Percentiles rank a stretch among this genome's conserved stretches.
Conservation (phyloP, 352 stramenopile species). For the Globisporangium mamillatum region DNA sequence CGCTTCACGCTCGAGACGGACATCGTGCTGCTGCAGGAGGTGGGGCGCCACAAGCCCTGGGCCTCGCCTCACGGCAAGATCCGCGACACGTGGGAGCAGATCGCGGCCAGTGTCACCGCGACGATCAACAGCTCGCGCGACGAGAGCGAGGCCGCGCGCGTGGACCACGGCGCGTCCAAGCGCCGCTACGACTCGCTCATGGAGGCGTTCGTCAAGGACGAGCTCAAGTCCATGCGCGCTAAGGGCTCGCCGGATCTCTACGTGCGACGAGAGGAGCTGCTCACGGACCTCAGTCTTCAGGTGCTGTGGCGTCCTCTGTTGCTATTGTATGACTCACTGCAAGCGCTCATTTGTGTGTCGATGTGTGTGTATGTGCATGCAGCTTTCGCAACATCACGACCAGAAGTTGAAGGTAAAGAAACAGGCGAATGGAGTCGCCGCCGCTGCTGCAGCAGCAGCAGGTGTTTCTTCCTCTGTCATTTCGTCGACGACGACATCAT, state of each 20-base stretch:
- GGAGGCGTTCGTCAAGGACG: conserved; percentile 17
- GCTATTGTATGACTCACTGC: not conserved
- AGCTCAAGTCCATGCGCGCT: conserved; percentile 20
- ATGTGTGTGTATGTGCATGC: not conserved
- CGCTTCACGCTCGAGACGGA: conserved; percentile 18
- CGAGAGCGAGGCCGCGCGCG: conserved; percentile 14
- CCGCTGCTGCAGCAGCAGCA: not conserved
- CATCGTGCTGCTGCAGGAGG: conserved; percentile 17
- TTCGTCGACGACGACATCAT: not conserved
- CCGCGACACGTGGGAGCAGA: conserved; percentile 19
- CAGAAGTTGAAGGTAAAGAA: conserved; percentile 17
- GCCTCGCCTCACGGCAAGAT: conserved; percentile 17
- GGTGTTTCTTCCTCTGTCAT: not conserved
- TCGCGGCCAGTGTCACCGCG: conserved; percentile 9
- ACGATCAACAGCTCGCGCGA: conserved; percentile 15
- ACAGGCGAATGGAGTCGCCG: not conserved
- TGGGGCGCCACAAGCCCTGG: conserved; percentile 10
- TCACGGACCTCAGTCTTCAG: conserved; percentile 17
- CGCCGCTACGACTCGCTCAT: conserved; percentile 18
- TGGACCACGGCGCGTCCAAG: conserved; percentile 18
- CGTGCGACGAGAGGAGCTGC: conserved; percentile 15
- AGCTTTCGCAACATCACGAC: conserved; percentile 17
- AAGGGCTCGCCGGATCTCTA: conserved; percentile 17
- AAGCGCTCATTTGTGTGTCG: not conserved
- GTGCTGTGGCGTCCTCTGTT: not conserved